Evolutionary conservation across 2,329 filamentous ascomycete species (phyloP).

Genomic region (Chaetoscypha palmicola): DNA sequence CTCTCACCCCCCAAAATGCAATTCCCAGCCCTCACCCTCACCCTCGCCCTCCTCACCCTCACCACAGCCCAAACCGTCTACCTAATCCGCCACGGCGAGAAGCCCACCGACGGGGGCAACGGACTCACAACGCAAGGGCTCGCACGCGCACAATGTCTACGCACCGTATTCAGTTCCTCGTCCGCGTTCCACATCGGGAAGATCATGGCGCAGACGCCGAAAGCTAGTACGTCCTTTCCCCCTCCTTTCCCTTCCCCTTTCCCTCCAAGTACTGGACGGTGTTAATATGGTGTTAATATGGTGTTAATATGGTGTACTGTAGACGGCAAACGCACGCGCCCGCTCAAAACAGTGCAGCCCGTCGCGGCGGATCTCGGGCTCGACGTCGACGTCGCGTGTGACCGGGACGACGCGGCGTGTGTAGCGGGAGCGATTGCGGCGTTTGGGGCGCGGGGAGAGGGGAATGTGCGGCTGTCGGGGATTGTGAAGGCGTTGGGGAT

Average conservation of each 20-base stretch:
- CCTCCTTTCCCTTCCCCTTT: not conserved
- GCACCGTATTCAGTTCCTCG: constrained; percentile 45
- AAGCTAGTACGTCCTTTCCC: constrained; percentile 34
- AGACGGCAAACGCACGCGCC: constrained; percentile 46
- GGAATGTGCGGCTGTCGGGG: constrained; percentile 47
- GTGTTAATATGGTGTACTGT: constrained; percentile 30
- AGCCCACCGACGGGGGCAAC: constrained; percentile 41
- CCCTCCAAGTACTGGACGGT: not conserved
- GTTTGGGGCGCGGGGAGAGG: constrained; percentile 39
- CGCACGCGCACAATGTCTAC: constrained; percentile 52
- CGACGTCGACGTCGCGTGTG: constrained; percentile 47
- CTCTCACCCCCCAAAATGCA: too few species aligned
- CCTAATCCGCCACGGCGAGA: constrained; percentile 58
- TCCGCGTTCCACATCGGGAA: constrained; percentile 49
- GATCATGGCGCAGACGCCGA: constrained; percentile 50
- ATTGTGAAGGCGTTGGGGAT: constrained; percentile 47
- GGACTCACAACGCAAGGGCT: constrained; percentile 46
- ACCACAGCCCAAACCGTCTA: constrained; percentile 42
- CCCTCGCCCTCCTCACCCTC: not conserved
- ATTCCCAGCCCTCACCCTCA: too few species aligned
- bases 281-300: constrained; percentile 31
- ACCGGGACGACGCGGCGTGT: constrained; percentile 48
- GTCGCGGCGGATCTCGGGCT: constrained; percentile 49
- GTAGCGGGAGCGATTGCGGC: constrained; percentile 43
- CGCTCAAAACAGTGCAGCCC: constrained; percentile 50